Percentiles rank a stretch among this genome's conserved stretches.
Conservation (phyloP, 345 rosid species). For the Eucalyptus leucophloia region DNA sequence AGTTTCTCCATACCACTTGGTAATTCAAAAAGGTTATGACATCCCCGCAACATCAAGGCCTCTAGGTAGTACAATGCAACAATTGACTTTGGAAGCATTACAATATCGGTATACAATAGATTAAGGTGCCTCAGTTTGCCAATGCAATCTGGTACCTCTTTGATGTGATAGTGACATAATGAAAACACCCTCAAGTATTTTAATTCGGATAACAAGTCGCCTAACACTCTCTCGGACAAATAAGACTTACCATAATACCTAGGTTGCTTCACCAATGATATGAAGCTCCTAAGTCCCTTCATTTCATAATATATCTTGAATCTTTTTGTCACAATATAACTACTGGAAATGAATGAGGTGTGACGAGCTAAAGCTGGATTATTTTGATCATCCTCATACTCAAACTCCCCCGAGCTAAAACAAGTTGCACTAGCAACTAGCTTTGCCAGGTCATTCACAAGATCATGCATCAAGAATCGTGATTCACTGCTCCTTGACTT, state of each 20-base stretch:
- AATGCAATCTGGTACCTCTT: background rate
- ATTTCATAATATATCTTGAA: background rate
- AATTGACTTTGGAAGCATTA: too few species aligned
- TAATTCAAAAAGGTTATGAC: rapidly evolving
- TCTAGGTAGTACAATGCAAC: too few species aligned
- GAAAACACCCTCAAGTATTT: background rate
- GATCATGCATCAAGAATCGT: background rate
- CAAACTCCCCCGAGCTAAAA: background rate
- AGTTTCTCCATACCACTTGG: too few species aligned
- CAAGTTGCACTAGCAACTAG: rapidly evolving
- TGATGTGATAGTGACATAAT: background rate
- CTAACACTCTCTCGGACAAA: background rate
- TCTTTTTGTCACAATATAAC: rapidly evolving
- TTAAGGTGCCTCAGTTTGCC: background rate
- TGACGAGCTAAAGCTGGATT: background rate
- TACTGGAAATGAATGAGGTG: rapidly evolving
- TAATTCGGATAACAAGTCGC: background rate
- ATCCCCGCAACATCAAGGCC: too few species aligned
- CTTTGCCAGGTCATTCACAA: background rate
- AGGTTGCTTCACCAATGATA: rapidly evolving
- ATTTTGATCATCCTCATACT: background rate
- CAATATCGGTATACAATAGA: background rate
- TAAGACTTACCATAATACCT: rapidly evolving
- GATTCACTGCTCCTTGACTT: background rate
- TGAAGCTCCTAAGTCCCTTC: background rate